These are phyloP conservation scores for Vicia sativa DNA, from an alignment of 306 rosid species.

Conservation along the genomic window DNA sequence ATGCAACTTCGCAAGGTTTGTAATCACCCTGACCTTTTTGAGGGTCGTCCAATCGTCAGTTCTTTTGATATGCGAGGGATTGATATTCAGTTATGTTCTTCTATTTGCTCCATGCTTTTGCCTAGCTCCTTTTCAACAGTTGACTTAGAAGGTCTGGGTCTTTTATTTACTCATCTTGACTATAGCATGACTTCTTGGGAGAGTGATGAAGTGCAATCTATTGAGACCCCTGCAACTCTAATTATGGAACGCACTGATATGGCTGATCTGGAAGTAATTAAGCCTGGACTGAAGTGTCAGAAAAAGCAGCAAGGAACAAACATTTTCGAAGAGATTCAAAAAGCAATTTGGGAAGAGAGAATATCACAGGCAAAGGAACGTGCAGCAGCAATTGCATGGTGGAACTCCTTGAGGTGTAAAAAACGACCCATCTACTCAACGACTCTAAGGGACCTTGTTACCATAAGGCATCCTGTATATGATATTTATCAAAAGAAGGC, in stretches of 20 bases:
- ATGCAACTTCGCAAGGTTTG: constrained; percentile 99
- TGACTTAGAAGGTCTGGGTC: constrained; percentile 76
- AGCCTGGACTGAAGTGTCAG: constrained; percentile 54
- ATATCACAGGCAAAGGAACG: constrained; percentile 71
- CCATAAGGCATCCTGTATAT: constrained; percentile 72
- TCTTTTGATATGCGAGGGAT: constrained; percentile 89
- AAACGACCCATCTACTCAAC: constrained; percentile 75
- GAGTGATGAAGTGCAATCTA: constrained; percentile 78
- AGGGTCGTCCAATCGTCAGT: constrained; percentile 98
- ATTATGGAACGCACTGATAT: constrained; percentile 61
- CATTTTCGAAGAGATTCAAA: constrained; percentile 85
- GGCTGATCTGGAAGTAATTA: constrained; percentile 56
- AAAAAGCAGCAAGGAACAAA: constrained; percentile 70
- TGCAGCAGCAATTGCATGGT: constrained; percentile 88
- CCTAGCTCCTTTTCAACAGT: constrained; percentile 67
- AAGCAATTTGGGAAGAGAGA: constrained; percentile 86
- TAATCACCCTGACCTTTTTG: constrained; percentile 98
- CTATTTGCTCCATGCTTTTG: constrained; percentile 70
- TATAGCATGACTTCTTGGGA: constrained; percentile 93
- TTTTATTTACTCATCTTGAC: constrained; percentile 84
- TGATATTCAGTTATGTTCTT: constrained; percentile 75
- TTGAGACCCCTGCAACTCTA: constrained; percentile 70
- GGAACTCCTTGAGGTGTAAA: constrained; percentile 91
- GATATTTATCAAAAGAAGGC: constrained; percentile 68
- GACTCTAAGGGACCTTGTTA: constrained; percentile 72